Evolutionary conservation across 192 early-diverging fungal genomes (phyloP).

Genomic region (Coemansia brasiliensis): DNA sequence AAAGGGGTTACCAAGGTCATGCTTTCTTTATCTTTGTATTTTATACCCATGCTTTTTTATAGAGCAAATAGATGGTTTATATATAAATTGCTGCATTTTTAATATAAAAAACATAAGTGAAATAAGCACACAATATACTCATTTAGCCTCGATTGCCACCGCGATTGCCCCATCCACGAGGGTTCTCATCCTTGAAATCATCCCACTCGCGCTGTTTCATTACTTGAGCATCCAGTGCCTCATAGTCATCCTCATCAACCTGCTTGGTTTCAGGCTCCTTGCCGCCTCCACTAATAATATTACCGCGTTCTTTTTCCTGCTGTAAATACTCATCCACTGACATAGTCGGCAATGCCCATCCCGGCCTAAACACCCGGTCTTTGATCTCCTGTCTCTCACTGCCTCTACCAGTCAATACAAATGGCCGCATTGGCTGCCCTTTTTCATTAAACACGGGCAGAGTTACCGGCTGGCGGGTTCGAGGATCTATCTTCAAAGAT

Average conservation of each 20-base stretch:
- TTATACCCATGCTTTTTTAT: background rate
- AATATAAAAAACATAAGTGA: background rate
- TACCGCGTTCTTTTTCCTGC: constrained; percentile 82
- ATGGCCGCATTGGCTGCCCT: constrained; percentile 73
- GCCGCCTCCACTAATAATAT: constrained; percentile 85
- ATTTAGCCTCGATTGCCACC: constrained; percentile 45
- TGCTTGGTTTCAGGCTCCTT: constrained; percentile 72
- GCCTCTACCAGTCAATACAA: constrained; percentile 71
- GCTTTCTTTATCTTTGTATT: constrained; percentile 1
- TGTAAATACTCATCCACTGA: constrained; percentile 92
- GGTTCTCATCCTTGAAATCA: constrained; percentile 83
- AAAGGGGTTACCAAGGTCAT: too few relatives aligned
- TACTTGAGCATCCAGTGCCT: constrained; percentile 80
- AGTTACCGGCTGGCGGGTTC: constrained; percentile 8
- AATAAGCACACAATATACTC: background rate
- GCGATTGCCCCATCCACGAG: constrained; percentile 68
- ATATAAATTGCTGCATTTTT: background rate
- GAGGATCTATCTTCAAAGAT: constrained; percentile 39
- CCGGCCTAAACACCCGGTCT: constrained; percentile 81
- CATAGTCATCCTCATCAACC: constrained; percentile 74
- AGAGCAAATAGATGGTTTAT: too few relatives aligned
- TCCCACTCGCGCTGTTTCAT: constrained; percentile 86
- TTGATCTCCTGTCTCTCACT: constrained; percentile 66
- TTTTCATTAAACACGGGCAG: constrained; percentile 28
- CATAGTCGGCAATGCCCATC: constrained; percentile 93